phyloP scores from a whole-genome alignment of 2,329 filamentous ascomycete genomes.

The Lasiodiplodia theobromae region DNA sequence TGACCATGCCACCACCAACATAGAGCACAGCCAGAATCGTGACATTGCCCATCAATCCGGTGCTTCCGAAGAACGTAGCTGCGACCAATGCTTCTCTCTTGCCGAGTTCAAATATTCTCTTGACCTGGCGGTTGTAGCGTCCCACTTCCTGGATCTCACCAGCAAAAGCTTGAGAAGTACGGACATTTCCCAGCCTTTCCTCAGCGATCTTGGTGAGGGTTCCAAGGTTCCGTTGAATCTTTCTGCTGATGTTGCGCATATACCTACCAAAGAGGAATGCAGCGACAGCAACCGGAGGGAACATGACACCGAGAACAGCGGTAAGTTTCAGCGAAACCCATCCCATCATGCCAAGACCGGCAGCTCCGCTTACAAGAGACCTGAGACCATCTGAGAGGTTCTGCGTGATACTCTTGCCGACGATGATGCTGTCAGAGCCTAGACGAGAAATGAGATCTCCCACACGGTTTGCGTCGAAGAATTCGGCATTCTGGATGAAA shows the following conservation, averaged over 20 bases:
- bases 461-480: slow-evolving; percentile 97
- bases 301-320: slow-evolving; percentile 82
- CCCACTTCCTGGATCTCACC: slow-evolving; percentile 89
- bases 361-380: slow-evolving; percentile 85
- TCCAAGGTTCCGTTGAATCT: slow-evolving; percentile 93
- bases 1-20: slow-evolving; percentile 89
- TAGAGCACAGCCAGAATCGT: slow-evolving; percentile 91
- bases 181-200: slow-evolving; percentile 95
- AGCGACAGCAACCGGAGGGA: slow-evolving; percentile 87
- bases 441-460: slow-evolving; percentile 95
- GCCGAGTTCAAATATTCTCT: slow-evolving; percentile 89
- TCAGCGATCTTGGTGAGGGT: slow-evolving; percentile 96
- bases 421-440: slow-evolving; percentile 95
- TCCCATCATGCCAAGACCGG: slow-evolving; percentile 92
- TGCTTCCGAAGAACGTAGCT: slow-evolving; percentile 86
- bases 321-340: slow-evolving; percentile 93
- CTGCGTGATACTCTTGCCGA: slow-evolving; percentile 97
- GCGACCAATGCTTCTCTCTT: slow-evolving; percentile 86
- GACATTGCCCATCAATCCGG: slow-evolving; percentile 94
- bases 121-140: slow-evolving; percentile 90
- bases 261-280: slow-evolving; percentile 91
- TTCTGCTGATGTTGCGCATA: slow-evolving; percentile 86
- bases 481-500: slow-evolving; percentile 96
- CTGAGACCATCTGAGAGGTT: slow-evolving; percentile 96
- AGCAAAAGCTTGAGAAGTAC: slow-evolving; percentile 94